These are phyloP conservation scores for thale cress (Arabidopsis thaliana) DNA, from an alignment of 345 rosid species.

Conservation along the genomic window TAIR10.1 NC_003076.8:23808001-23808500, in stretches of 20 bases:
- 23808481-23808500: neutral
- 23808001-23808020: slow-evolving; percentile 84
- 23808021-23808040: slow-evolving; percentile 95
- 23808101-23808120: slow-evolving; percentile 77
- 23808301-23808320: slow-evolving; percentile 63
- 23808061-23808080: slow-evolving; percentile 73
- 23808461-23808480: neutral
- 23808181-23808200: slow-evolving; percentile 86
- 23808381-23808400: slow-evolving; percentile 33
- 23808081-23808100: slow-evolving; percentile 83
- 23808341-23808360: slow-evolving; percentile 59
- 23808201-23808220: slow-evolving; percentile 85
- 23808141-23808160: slow-evolving; percentile 88
- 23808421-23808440: slow-evolving; percentile 29
- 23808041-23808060: slow-evolving; percentile 72
- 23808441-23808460: slow-evolving; percentile 23
- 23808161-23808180: slow-evolving; percentile 82
- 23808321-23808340: slow-evolving; percentile 85
- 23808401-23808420: slow-evolving; percentile 7
- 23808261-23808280: slow-evolving; percentile 81
- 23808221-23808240: slow-evolving; percentile 71
- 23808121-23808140: slow-evolving; percentile 94
- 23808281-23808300: slow-evolving; percentile 89
- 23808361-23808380: slow-evolving; percentile 17
- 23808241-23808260: slow-evolving; percentile 69